phyloP scores from a whole-genome alignment of 208 protist species.

The Hexamita inflata region DNA sequence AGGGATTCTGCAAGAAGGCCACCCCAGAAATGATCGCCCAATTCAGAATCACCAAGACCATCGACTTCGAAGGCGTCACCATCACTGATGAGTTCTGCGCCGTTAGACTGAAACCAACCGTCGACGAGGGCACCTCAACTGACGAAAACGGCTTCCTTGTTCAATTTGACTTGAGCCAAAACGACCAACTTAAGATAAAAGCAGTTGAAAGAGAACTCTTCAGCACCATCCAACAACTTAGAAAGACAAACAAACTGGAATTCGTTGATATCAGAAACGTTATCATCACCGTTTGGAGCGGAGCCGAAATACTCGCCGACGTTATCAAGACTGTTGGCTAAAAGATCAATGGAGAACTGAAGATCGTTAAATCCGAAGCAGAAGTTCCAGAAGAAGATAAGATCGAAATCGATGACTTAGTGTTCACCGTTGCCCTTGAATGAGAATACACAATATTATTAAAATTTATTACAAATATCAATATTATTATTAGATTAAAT shows the following conservation, averaged over 20 bases:
- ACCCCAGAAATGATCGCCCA: not conserved
- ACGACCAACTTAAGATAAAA: not conserved
- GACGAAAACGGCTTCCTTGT: slow-evolving; percentile 21
- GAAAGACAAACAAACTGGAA: not conserved
- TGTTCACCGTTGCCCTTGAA: too few species aligned
- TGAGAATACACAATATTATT: too few species aligned
- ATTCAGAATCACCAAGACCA: not conserved
- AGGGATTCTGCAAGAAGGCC: not conserved
- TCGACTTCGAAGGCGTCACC: not conserved
- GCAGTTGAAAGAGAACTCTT: slow-evolving; percentile 1
- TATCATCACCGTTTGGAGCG: not conserved
- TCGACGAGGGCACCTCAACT: not conserved
- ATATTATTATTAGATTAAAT: too few species aligned
- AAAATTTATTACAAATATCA: too few species aligned
- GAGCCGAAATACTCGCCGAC: not conserved
- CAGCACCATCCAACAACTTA: slow-evolving; percentile 16
- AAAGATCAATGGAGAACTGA: not conserved
- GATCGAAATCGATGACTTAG: too few species aligned
- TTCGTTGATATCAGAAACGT: not conserved
- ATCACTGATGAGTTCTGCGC: slow-evolving; percentile 6
- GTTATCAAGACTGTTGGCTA: not conserved
- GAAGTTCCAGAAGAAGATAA: too few species aligned
- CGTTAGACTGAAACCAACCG: slow-evolving; percentile 1
- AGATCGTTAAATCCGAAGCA: too few species aligned
- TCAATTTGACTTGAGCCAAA: not conserved